These are phyloP conservation scores for Pleurotus eryngii DNA, from an alignment of 768 basidiomycete genomes.

Conservation along the genomic window DNA sequence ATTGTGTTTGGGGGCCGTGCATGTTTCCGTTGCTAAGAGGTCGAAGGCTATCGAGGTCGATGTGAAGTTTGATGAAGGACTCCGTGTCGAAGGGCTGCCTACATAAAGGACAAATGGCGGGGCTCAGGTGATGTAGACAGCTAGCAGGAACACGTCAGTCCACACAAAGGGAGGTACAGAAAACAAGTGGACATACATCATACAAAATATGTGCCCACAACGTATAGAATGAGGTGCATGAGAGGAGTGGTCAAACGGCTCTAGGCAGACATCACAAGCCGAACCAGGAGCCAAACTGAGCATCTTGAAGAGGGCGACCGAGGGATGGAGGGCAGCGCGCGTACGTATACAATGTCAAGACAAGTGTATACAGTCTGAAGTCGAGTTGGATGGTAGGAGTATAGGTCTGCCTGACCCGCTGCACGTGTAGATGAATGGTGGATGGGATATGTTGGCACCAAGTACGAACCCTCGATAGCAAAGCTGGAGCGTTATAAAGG, in stretches of 20 bases:
- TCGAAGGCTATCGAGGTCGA: conserved; percentile 44
- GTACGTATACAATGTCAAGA: conserved; percentile 15
- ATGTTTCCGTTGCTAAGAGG: conserved; percentile 7
- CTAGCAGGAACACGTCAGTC: conserved; percentile 27
- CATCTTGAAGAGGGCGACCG: conserved; percentile 43
- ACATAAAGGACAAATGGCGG: conserved; percentile 61
- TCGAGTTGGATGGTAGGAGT: conserved; percentile 5
- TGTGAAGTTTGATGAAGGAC: conserved; percentile 52
- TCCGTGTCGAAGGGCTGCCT: conserved; percentile 46
- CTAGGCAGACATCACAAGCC: conserved; percentile 74
- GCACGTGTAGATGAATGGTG: conserved; percentile 12
- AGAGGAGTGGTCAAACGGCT: conserved; percentile 48
- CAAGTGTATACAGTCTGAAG: conserved; percentile 3
- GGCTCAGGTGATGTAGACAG: conserved; percentile 50
- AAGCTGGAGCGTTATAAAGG: conserved; percentile 38
- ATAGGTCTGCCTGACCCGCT: conserved; percentile 2
- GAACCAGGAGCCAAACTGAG: conserved; percentile 63
- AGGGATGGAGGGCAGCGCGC: conserved; percentile 21
- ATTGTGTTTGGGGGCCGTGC: conserved; percentile 6
- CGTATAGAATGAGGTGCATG: conserved; percentile 62
- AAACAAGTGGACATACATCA: conserved; percentile 27
- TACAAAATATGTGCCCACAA: conserved; percentile 75
- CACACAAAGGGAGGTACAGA: neutral
- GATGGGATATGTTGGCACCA: conserved; percentile 18
- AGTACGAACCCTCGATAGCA: conserved; percentile 16